These are phyloP conservation scores for Barnettozyma populi DNA, from an alignment of 805 yeast species.

Conservation along the genomic window DNA sequence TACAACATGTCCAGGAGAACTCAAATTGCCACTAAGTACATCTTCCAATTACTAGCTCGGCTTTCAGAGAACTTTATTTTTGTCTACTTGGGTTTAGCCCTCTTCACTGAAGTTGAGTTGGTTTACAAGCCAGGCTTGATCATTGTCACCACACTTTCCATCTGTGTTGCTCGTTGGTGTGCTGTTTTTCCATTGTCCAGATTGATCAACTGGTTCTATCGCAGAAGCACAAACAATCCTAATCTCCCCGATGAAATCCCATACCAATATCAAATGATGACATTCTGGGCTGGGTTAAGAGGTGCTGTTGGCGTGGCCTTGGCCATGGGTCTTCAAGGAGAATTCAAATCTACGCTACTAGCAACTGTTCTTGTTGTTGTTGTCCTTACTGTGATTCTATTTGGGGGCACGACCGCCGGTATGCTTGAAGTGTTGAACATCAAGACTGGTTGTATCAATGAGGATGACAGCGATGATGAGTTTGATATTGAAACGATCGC, in stretches of 20 bases:
- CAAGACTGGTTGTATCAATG: conserved; percentile 84
- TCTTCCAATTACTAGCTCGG: conserved; percentile 91
- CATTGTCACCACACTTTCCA: conserved; percentile 81
- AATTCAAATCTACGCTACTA: conserved; percentile 75
- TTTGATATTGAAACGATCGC: conserved; percentile 80
- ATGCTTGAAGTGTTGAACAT: conserved; percentile 95
- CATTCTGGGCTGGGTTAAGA: conserved; percentile 97
- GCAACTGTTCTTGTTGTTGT: conserved; percentile 97
- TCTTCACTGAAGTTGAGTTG: conserved; percentile 93
- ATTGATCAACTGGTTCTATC: conserved; percentile 72
- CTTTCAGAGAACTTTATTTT: conserved; percentile 94
- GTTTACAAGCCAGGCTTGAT: conserved; percentile 92
- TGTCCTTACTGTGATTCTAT: conserved; percentile 88
- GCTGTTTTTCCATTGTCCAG: conserved; percentile 93
- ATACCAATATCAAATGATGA: conserved; percentile 96
- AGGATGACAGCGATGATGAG: conserved; percentile 85
- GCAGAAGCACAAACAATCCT: conserved; percentile 48
- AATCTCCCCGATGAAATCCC: conserved; percentile 81
- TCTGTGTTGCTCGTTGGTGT: conserved; percentile 94
- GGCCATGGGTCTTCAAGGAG: conserved; percentile 97
- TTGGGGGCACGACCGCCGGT: conserved; percentile 98
- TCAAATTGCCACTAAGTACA: conserved; percentile 92
- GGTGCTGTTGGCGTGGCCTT: conserved; percentile 99
- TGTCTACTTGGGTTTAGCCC: conserved; percentile 87
- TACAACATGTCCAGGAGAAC: conserved; percentile 96